Conservation (phyloP, 345 rosid genomes). For the Garcia nutans region DNA sequence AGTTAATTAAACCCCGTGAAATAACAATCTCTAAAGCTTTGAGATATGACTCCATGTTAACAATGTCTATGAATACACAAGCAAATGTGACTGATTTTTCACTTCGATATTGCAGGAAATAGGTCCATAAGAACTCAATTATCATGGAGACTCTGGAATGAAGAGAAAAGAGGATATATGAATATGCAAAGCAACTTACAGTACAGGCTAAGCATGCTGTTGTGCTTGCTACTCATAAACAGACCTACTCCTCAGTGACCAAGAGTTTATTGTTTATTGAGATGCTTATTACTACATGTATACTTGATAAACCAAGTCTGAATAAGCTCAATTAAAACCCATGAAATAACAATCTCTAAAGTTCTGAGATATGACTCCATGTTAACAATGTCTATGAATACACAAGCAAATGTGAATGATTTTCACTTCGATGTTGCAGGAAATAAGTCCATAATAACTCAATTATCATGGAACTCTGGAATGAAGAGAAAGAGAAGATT, state of each 20-base stretch:
- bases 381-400: not conserved
- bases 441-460: not conserved
- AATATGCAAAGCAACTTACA: constrained; percentile 41
- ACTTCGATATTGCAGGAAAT: not conserved
- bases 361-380: not conserved
- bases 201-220: constrained; percentile 88
- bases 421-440: not conserved
- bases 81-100: not conserved
- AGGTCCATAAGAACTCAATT: not conserved
- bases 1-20: not conserved
- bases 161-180: not conserved
- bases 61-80: not conserved
- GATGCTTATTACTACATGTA: not conserved
- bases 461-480: not conserved
- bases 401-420: not conserved
- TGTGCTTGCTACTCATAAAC: constrained; percentile 91
- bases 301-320: not conserved
- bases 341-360: not conserved
- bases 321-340: not conserved
- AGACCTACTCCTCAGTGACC: constrained; percentile 26
- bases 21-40: not conserved
- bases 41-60: not conserved
- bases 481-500: not conserved
- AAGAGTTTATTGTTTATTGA: constrained; percentile 9
- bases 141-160: not conserved